Percentiles rank a stretch among this genome's conserved stretches.
These are phyloP conservation scores for Diaporthe sp. DNA, from an alignment of 2,329 filamentous ascomycete genomes.

Conservation along the genomic window DNA sequence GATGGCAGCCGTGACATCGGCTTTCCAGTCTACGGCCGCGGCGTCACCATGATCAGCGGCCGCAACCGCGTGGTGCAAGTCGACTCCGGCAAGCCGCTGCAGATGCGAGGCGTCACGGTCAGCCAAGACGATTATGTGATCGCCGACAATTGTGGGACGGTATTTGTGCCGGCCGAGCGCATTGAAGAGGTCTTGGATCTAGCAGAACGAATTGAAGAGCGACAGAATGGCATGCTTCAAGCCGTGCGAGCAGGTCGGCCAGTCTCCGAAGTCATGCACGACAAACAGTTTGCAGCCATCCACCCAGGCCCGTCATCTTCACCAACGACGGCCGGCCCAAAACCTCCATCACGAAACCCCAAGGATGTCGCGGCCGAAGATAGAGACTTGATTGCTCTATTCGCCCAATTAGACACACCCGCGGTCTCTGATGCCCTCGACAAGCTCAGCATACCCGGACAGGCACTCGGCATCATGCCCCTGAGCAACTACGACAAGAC, in stretches of 20 bases:
- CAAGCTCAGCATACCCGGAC: not conserved
- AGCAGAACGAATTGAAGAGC: not conserved
- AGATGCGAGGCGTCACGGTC: constrained; percentile 10
- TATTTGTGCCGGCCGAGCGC: not conserved
- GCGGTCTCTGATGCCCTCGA: not conserved
- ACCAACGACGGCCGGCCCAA: not conserved
- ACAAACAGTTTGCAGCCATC: constrained; percentile 13
- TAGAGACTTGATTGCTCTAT: not conserved
- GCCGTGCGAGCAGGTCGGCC: not conserved
- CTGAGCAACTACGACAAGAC: not conserved
- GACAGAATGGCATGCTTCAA: not conserved
- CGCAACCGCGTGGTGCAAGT: not conserved
- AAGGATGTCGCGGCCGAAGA: not conserved
- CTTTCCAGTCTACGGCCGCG: not conserved
- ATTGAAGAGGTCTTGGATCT: not conserved
- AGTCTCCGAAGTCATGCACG: constrained; percentile 3
- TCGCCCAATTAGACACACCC: not conserved
- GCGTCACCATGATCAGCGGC: not conserved
- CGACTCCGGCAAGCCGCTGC: not conserved
- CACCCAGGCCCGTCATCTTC: not conserved
- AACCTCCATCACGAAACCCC: not conserved
- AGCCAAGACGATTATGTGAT: not conserved
- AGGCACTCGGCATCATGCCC: constrained; percentile 2
- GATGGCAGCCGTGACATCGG: constrained; percentile 6
- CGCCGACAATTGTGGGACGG: not conserved